Percentiles rank a stretch among this genome's conserved stretches.
Conservation (phyloP, 2,329 filamentous ascomycete genomes). For the Alternaria novae-zelandiae region DNA sequence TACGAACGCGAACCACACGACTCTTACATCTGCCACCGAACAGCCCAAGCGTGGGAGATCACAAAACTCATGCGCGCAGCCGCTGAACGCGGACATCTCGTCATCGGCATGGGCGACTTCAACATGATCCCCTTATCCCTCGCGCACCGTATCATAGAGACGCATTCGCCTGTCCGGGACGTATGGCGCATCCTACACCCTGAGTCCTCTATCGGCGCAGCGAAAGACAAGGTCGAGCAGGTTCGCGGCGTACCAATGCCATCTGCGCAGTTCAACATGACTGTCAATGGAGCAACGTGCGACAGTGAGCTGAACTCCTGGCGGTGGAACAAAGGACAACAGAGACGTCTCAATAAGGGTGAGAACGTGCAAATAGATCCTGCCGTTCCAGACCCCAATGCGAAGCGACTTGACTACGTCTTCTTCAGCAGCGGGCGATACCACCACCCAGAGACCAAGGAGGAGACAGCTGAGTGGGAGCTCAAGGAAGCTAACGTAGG, state of each 20-base stretch:
- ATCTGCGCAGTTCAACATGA: constrained; percentile 77
- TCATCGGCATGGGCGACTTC: constrained; percentile 89
- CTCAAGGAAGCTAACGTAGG: constrained; percentile 75
- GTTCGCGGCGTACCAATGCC: constrained; percentile 72
- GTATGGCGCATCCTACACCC: constrained; percentile 86
- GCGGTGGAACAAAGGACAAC: constrained; percentile 79
- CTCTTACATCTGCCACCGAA: constrained; percentile 88
- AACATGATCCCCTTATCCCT: constrained; percentile 93
- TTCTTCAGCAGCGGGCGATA: constrained; percentile 64
- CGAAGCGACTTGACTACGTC: constrained; percentile 94
- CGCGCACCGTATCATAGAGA: constrained; percentile 80
- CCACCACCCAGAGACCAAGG: constrained; percentile 34
- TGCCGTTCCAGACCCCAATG: constrained; percentile 71
- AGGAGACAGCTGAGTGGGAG: constrained; percentile 62
- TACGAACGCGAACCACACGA: constrained; percentile 82
- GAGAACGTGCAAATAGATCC: constrained; percentile 69
- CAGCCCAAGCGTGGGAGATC: constrained; percentile 93
- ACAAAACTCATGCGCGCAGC: constrained; percentile 86
- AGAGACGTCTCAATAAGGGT: constrained; percentile 70
- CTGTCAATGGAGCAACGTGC: constrained; percentile 84
- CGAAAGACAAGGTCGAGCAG: constrained; percentile 70
- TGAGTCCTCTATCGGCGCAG: constrained; percentile 78
- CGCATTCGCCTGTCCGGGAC: constrained; percentile 78
- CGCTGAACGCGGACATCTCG: constrained; percentile 79
- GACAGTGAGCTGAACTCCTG: constrained; percentile 89